phyloP scores from a whole-genome alignment of 495 filamentous ascomycete species.

The Astrocystis sublimbata region DNA sequence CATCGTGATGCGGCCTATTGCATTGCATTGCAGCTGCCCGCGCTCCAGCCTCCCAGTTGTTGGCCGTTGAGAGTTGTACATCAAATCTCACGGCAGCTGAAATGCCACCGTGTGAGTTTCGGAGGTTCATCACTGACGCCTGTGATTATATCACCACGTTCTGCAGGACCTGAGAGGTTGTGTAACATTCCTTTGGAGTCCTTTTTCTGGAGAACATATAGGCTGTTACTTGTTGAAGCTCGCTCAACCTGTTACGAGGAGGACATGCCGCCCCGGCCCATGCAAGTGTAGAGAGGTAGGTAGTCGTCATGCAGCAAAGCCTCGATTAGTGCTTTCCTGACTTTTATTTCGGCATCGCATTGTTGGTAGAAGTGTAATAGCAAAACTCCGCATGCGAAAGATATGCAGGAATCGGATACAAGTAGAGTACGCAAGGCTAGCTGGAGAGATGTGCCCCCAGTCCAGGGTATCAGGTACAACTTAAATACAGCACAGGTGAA shows the following conservation, averaged over 20 bases:
- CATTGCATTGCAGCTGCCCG: conserved; percentile 13
- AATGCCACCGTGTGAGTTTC: conserved; percentile 16
- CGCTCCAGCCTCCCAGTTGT: conserved; percentile 12
- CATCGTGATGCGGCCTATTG: conserved; percentile 4
- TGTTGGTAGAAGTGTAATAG: neutral
- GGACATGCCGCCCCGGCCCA: no score
- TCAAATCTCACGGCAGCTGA: conserved; percentile 15
- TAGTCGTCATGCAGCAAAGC: no score
- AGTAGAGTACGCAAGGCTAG: no score
- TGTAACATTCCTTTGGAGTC: conserved; percentile 1
- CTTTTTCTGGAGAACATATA: conserved; percentile 16
- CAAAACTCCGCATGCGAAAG: neutral
- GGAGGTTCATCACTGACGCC: conserved; percentile 9
- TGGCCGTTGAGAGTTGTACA: conserved; percentile 4
- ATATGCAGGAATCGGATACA: no score
- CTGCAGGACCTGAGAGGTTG: conserved; percentile 17
- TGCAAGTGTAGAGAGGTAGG: no score
- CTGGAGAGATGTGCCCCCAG: no score
- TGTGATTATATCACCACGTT: neutral
- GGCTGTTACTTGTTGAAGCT: conserved; percentile 16
- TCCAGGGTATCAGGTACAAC: no score
- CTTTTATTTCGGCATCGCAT: conserved; percentile 1
- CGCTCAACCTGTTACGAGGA: no score
- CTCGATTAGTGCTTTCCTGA: neutral
- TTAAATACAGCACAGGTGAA: neutral